Conservation (phyloP, 371 early-diverging fungal genomes). For the Mucor ambiguus region DNA sequence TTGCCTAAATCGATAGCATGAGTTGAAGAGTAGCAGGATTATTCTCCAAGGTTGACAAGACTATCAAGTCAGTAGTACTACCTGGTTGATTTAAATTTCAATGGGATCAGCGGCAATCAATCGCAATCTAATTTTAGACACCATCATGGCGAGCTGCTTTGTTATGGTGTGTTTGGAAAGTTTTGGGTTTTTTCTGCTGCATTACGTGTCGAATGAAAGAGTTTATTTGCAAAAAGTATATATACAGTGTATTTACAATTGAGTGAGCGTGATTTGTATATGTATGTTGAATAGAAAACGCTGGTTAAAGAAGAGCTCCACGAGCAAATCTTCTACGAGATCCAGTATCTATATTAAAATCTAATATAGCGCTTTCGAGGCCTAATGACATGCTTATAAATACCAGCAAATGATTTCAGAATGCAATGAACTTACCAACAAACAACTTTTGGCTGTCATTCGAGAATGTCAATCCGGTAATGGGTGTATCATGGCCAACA, state of each 20-base stretch:
- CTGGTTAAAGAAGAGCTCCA: slow-evolving; percentile 47
- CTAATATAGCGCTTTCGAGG: slow-evolving; percentile 56
- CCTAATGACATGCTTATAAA: slow-evolving; percentile 28
- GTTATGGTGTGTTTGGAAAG: too few relatives aligned
- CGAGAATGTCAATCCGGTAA: slow-evolving; percentile 79
- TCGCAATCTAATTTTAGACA: too few relatives aligned
- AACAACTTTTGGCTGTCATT: slow-evolving; percentile 78
- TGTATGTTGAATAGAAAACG: not conserved
- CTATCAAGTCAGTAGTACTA: too few relatives aligned
- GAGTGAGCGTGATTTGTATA: not conserved
- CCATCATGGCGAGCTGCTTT: too few relatives aligned
- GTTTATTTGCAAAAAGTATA: not conserved
- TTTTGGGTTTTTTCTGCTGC: too few relatives aligned
- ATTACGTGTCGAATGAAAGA: not conserved
- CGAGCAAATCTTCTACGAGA: slow-evolving; percentile 60
- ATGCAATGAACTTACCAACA: slow-evolving; percentile 63
- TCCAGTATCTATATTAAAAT: slow-evolving; percentile 60
- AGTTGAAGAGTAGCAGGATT: too few relatives aligned
- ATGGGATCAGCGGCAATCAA: too few relatives aligned
- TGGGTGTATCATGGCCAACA: slow-evolving; percentile 67
- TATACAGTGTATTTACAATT: not conserved
- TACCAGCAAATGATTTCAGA: not conserved
- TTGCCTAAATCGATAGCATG: too few relatives aligned
- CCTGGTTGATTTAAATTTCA: too few relatives aligned
- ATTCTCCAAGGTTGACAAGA: too few relatives aligned